phyloP scores from a whole-genome alignment of 495 filamentous ascomycete genomes.

The Neurospora pannonica region DNA sequence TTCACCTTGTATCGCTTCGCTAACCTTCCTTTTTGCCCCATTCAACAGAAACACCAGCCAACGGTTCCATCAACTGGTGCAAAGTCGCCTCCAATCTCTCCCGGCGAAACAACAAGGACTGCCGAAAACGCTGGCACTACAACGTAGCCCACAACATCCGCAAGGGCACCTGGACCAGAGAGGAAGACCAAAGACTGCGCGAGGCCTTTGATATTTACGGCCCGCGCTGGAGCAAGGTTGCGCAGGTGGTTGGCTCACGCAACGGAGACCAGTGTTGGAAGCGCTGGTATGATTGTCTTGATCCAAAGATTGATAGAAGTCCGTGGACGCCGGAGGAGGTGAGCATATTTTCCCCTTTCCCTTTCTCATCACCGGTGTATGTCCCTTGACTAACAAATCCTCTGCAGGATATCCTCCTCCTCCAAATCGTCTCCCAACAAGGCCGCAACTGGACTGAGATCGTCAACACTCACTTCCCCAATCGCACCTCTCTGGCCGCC shows the following conservation, averaged over 20 bases:
- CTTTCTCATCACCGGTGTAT: neutral
- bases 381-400: neutral
- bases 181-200: slow-evolving; percentile 30
- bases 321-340: slow-evolving; percentile 25
- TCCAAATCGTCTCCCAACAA: slow-evolving; percentile 15
- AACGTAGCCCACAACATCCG: slow-evolving; percentile 28
- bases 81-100: slow-evolving; percentile 28
- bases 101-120: slow-evolving; percentile 34
- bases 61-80: slow-evolving; percentile 31
- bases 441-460: slow-evolving; percentile 31
- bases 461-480: slow-evolving; percentile 22
- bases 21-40: neutral
- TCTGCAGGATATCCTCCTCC: slow-evolving; percentile 19
- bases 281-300: slow-evolving; percentile 24
- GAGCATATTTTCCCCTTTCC: neutral
- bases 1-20: neutral
- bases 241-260: slow-evolving; percentile 18
- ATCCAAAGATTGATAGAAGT: slow-evolving; percentile 24
- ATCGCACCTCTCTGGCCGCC: slow-evolving; percentile 26
- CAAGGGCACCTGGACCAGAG: slow-evolving; percentile 31
- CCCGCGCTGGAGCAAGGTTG: slow-evolving; percentile 25
- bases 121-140: slow-evolving; percentile 33
- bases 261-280: slow-evolving; percentile 30
- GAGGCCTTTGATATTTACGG: slow-evolving; percentile 27
- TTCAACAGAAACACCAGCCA: slow-evolving; percentile 11